These are phyloP conservation scores for Aureobasidium zeae DNA, from an alignment of 2,329 filamentous ascomycete genomes.

Conservation along the genomic window DNA sequence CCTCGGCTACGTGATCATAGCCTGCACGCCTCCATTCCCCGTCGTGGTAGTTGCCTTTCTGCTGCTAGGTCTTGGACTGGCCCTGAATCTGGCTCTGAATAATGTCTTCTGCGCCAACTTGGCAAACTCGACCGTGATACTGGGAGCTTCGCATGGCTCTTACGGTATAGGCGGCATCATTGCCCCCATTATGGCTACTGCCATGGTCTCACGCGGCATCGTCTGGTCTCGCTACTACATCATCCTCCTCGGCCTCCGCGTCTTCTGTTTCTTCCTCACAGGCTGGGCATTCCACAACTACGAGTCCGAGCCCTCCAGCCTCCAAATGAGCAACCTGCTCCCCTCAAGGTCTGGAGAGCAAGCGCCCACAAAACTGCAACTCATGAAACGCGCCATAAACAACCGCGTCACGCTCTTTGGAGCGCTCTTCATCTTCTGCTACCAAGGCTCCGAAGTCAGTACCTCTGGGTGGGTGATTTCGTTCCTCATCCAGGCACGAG, in stretches of 20 bases:
- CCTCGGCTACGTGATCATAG: constrained; percentile 55
- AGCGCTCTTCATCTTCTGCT: constrained; percentile 74
- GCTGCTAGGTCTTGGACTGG: constrained; percentile 48
- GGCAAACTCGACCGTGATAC: constrained; percentile 41
- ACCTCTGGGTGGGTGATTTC: constrained; percentile 83
- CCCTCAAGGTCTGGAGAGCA: constrained; percentile 26
- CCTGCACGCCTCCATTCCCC: constrained; percentile 60
- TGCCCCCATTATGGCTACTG: constrained; percentile 66
- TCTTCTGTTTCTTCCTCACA: constrained; percentile 49
- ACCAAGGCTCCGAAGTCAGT: constrained; percentile 76
- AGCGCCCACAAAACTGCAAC: constrained; percentile 35
- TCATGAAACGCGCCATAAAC: constrained; percentile 42
- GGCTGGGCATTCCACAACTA: constrained; percentile 63
- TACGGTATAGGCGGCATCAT: constrained; percentile 46
- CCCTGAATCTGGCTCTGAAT: constrained; percentile 44
- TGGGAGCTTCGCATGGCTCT: constrained; percentile 56
- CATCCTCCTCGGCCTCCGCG: constrained; percentile 50
- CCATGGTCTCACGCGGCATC: constrained; percentile 53
- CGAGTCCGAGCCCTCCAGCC: constrained; percentile 49
- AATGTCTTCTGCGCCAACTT: constrained; percentile 50
- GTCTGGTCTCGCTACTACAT: constrained; percentile 67
- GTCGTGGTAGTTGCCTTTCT: constrained; percentile 59
- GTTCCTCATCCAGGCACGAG: constrained; percentile 64
- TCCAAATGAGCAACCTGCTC: constrained; percentile 34
- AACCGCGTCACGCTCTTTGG: constrained; percentile 59